These are phyloP conservation scores for Chlorencoelia australis DNA, from an alignment of 2,329 filamentous ascomycete species.

Conservation along the genomic window DNA sequence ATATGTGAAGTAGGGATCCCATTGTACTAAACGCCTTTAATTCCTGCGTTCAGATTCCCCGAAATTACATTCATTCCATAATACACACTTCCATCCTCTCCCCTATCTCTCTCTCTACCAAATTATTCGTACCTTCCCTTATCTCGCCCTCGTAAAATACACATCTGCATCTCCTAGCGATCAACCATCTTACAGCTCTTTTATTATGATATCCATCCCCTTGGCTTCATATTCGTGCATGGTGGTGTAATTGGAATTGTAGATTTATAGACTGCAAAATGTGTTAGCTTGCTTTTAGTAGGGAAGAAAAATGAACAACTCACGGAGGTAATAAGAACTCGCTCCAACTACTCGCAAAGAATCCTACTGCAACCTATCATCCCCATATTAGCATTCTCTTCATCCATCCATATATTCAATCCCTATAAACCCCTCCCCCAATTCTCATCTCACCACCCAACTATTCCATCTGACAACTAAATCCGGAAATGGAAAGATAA, in stretches of 20 bases:
- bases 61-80: not conserved
- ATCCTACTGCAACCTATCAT: conserved; percentile 50
- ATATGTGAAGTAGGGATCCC: conserved; percentile 7
- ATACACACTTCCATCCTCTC: conserved; percentile 1
- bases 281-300: not conserved
- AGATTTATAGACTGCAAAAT: not conserved
- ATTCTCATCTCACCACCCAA: not conserved
- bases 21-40: conserved; percentile 4
- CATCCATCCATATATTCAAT: not conserved
- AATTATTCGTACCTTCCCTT: conserved; percentile 1
- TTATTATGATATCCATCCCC: not conserved
- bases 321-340: conserved; percentile 58
- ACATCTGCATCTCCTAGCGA: not conserved
- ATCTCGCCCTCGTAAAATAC: conserved; percentile 1
- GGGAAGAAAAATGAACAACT: conserved; percentile 21
- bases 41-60: too few species aligned
- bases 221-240: not conserved
- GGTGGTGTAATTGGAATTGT: too few species aligned
- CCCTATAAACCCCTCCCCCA: not conserved
- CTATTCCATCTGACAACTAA: not conserved
- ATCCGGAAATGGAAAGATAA: not conserved
- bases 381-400: not conserved
- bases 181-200: not conserved
- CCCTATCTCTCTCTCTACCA: not conserved
- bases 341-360: conserved; percentile 58